A percentile compares a stretch with the other conserved stretches of the same genome.
These are phyloP conservation scores for Phytophthora idaei DNA, from an alignment of 352 stramenopile genomes.

Conservation along the genomic window DNA sequence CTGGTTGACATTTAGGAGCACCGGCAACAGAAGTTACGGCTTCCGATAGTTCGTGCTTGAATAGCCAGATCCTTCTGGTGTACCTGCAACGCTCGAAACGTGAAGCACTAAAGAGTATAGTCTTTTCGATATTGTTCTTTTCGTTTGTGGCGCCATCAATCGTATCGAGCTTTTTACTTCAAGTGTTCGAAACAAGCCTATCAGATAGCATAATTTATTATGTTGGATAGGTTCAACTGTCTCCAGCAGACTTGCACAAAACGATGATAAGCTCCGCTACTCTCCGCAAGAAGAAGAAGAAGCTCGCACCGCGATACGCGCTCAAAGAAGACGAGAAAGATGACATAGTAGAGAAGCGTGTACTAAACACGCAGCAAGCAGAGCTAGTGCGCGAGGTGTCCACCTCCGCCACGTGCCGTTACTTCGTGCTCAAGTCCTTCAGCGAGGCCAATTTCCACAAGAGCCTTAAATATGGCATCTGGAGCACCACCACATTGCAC, in stretches of 20 bases:
- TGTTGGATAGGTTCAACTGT: not conserved
- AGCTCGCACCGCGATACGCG: slow-evolving; percentile 58
- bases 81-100: too few relatives aligned
- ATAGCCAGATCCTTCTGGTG: too few relatives aligned
- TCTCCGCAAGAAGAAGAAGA: slow-evolving; percentile 38
- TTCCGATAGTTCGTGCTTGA: too few relatives aligned
- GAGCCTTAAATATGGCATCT: slow-evolving; percentile 85
- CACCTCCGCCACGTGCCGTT: slow-evolving; percentile 66
- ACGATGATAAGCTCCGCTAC: slow-evolving; percentile 5
- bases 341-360: slow-evolving; percentile 1
- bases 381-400: slow-evolving; percentile 62
- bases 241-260: not conserved
- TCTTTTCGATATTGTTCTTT: too few relatives aligned
- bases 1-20: too few relatives aligned
- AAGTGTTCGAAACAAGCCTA: not conserved
- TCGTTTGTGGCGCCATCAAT: too few relatives aligned
- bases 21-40: too few relatives aligned
- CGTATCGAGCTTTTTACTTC: not conserved
- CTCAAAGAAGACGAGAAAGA: not conserved
- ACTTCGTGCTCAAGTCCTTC: slow-evolving; percentile 88
- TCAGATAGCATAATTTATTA: not conserved
- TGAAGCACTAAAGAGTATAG: too few relatives aligned
- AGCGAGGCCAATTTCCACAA: slow-evolving; percentile 88
- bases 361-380: slow-evolving; percentile 32
- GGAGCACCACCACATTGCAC: slow-evolving; percentile 75